Evolutionary conservation across 805 yeast species (phyloP), one percentile per base, ranked within the genome.

Genomic region (Maudiozyma saulgeensis): DNA sequence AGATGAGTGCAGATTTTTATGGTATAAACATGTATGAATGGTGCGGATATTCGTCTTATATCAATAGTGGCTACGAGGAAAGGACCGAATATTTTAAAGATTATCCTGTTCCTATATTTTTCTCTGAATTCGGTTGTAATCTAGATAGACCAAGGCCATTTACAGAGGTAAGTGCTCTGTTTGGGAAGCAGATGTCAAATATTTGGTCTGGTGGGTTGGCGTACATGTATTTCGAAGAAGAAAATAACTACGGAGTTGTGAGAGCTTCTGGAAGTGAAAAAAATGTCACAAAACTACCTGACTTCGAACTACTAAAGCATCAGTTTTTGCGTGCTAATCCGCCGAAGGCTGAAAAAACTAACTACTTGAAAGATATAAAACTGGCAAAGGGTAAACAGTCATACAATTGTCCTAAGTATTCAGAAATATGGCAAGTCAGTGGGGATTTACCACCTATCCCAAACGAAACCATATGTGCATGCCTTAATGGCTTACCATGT

Each of bases 161-260:
- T 72, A 74, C 81, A 25, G 91, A 85, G 67, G 81, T 85, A 48
- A 78, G 71, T 34, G 78, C 87, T 45, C 63, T 85, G 21, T 85
- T 75, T 71, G 74, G 84, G 35, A 68, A 71, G 41, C 74, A 81
- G 43, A 85, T 85, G 95, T 78, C 87, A 31, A 78, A 74, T 56
- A 81, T 82, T 44, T 85, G 93, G 93, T 84, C 91, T 41, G 93
- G 95, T 56, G 95, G 91, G 59, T 77, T 85, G 61, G 91, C 80
- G 28, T 85, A 84, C 71, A 82, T 84, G 91, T 85, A 81, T 69
- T 85, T 80, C 70, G 80, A 85, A 68, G 91, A 85, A 68, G 78
- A 73, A 52, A 84, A 84, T 68, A 67, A 81, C 58, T 84, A 82
- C 61, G 91, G 95, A 57, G 79, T 84, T 56, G 88, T 84, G 38